A percentile compares a stretch with the other conserved stretches of the same genome.
Conservation (phyloP, 2,329 filamentous ascomycete genomes). For the Alternaria conjuncta region DNA sequence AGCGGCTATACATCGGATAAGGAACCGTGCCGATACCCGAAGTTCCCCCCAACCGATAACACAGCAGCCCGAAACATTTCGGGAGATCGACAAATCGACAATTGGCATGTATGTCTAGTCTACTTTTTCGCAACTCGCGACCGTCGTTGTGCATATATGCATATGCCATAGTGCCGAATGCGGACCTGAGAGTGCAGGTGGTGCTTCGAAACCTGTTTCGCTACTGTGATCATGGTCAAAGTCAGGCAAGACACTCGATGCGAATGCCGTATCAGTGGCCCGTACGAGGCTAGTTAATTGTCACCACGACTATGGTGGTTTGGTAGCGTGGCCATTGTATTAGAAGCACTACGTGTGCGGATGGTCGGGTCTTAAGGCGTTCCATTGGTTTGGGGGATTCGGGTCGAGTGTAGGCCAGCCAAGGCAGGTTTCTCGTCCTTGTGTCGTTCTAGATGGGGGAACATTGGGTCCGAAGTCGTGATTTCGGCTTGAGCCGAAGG, state of each 20-base stretch:
- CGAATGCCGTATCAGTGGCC: not conserved
- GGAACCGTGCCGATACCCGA: conserved; percentile 1
- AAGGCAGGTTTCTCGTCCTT: not conserved
- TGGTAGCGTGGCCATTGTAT: not conserved
- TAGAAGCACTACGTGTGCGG: not conserved
- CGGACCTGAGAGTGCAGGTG: conserved; percentile 5
- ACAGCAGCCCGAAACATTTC: conserved; percentile 12
- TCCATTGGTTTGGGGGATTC: not conserved
- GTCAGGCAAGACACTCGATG: not conserved
- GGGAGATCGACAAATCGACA: conserved; percentile 22
- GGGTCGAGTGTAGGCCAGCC: not conserved
- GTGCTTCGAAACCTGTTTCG: not conserved
- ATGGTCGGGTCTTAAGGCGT: not conserved
- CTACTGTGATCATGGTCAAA: not conserved
- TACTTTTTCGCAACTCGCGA: not conserved
- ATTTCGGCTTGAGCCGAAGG: conserved; percentile 1
- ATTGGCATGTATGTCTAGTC: not conserved
- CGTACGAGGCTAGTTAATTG: not conserved
- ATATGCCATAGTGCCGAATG: not conserved
- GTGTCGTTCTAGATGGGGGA: not conserved
- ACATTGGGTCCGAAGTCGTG: not conserved
- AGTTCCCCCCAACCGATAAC: not conserved
- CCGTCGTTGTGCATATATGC: not conserved
- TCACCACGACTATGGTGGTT: conserved; percentile 3
- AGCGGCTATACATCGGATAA: not conserved